Evolutionary conservation across 352 stramenopile genomes (phyloP).

Genomic region (Pythium myriotylum): DNA sequence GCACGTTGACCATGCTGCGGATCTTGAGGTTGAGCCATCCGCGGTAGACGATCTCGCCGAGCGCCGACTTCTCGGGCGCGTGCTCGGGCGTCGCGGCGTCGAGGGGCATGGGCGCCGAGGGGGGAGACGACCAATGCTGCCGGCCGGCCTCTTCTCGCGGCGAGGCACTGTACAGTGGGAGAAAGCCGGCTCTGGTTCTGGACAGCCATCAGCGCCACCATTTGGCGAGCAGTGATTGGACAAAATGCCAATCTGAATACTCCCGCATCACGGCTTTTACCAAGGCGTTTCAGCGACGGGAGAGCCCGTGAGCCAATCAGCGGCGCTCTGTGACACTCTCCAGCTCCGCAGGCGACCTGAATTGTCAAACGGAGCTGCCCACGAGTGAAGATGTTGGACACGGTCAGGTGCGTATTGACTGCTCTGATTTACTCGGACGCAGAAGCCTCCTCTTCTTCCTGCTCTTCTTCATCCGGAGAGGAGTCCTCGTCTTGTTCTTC

Average conservation of each 20-base stretch:
- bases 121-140: not conserved
- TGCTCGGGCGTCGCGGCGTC: constrained; percentile 49
- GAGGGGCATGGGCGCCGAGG: constrained; percentile 11
- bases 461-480: too few species aligned
- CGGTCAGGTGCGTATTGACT: too few species aligned
- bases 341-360: too few species aligned
- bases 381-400: too few species aligned
- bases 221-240: not conserved
- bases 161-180: not conserved
- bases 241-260: not conserved
- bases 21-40: constrained; percentile 89
- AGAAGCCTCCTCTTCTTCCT: too few species aligned
- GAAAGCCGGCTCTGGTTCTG: constrained; percentile 3
- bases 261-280: not conserved
- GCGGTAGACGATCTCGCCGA: constrained; percentile 75
- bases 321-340: too few species aligned
- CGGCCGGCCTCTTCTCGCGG: too few species aligned
- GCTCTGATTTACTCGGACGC: too few species aligned
- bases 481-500: constrained; percentile 18
- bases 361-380: too few species aligned
- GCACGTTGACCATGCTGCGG: constrained; percentile 84
- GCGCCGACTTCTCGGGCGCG: constrained; percentile 47
- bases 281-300: too few species aligned
- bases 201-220: not conserved
- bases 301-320: too few species aligned